Base-by-base conservation (phyloP, 345 rosid species). In the Eucalyptus grandis region DNA sequence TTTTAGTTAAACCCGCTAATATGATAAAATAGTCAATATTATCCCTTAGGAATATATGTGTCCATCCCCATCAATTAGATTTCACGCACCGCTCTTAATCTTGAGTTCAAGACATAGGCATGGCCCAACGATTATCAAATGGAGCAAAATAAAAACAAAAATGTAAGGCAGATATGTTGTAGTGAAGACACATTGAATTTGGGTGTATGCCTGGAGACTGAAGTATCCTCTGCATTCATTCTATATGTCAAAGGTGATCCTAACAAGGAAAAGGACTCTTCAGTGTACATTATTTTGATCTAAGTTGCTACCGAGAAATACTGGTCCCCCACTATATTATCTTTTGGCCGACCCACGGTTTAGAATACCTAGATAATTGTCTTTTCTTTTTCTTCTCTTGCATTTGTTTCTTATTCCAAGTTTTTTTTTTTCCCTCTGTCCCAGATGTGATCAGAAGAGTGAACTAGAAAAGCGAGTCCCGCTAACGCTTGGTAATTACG, bases 61-160 rank as follows among this genome's bases (percentile, higher is more conserved):
- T 50, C 8, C 8, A 50, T 50, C 53, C 1, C 53, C 53, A 50
- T 15, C 1, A 50, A 0, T 17, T 0, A 17, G 0, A 69, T 69
- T 34, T 17, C 4, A 0, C 7, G 6, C 1, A 1, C 11, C 7
- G 1, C 2, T 17, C 24, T 4, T 69, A 8, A 8, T 31, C 12
- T 17, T 10, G 24, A 69, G 81, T 34, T 72, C 14, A 3, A 34
- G 26, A 72, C 3, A 34, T 4, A 10, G 14, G 44, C 14, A 17
- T 34, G 80, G 46, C 82, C 82, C 46, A 10, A 19, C 44, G 21
- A 19, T 34, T 72, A 50, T 50, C 8, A 11, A 17, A 1, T 17
- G 44, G 46, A 8, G 46, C 44, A 9, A 72, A 72, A 17, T 16
- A 9, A 31, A 4, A 69, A 34, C 24, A 34, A 34, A 69, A 62